These are phyloP conservation scores for Taiwanofungus camphoratus DNA, from an alignment of 1,284 basidiomycete genomes.

Conservation along the genomic window DNA sequence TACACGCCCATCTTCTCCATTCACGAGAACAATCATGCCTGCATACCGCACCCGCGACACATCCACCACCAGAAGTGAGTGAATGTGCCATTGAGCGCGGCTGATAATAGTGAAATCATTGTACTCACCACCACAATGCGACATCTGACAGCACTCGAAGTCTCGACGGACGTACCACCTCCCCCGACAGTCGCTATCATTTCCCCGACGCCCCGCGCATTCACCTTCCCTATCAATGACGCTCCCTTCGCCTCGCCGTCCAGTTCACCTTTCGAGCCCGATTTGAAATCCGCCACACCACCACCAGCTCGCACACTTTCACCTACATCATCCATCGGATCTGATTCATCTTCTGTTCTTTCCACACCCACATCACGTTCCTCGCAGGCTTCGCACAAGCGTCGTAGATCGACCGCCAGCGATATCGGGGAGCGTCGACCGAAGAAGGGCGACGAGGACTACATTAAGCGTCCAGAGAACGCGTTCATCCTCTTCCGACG, in stretches of 20 bases:
- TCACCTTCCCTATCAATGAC: slow-evolving; percentile 63
- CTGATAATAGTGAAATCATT: slow-evolving; percentile 12
- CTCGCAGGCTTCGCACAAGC: slow-evolving; percentile 40
- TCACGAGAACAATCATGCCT: slow-evolving; percentile 57
- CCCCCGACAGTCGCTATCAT: slow-evolving; percentile 59
- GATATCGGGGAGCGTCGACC: slow-evolving; percentile 64
- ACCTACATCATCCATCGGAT: slow-evolving; percentile 45
- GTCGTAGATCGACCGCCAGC: slow-evolving; percentile 54
- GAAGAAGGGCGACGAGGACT: slow-evolving; percentile 73
- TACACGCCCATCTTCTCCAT: slow-evolving; percentile 22
- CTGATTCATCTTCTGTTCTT: slow-evolving; percentile 34
- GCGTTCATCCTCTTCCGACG: slow-evolving; percentile 77
- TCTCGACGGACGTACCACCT: slow-evolving; percentile 57
- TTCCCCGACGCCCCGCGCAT: slow-evolving; percentile 73
- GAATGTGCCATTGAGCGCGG: slow-evolving; percentile 7
- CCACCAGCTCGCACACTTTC: slow-evolving; percentile 33
- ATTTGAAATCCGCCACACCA: slow-evolving; percentile 46
- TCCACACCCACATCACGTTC: slow-evolving; percentile 30
- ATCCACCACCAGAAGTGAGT: slow-evolving; percentile 57
- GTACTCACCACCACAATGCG: slow-evolving; percentile 23
- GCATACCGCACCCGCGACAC: slow-evolving; percentile 70
- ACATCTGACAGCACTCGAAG: slow-evolving; percentile 54
- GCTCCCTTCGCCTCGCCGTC: slow-evolving; percentile 62
- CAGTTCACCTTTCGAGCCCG: slow-evolving; percentile 64
- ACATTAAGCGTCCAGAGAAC: slow-evolving; percentile 76